A percentile compares a stretch with the other conserved stretches of the same genome.
Conservation (phyloP, 2,329 filamentous ascomycete species). For the Aureobasidium uvarum region DNA sequence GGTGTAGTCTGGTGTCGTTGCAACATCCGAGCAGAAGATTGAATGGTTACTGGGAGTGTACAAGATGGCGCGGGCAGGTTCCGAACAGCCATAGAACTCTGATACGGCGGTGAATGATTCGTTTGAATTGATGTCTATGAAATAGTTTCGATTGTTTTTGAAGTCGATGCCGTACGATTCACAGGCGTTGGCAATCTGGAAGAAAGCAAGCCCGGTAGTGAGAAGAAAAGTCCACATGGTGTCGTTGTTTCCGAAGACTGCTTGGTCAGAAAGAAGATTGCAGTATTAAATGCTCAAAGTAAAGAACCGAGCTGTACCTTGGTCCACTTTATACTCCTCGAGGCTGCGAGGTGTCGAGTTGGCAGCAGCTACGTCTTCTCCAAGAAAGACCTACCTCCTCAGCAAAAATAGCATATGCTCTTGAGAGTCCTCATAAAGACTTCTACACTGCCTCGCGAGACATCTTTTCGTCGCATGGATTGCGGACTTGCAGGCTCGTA, state of each 20-base stretch:
- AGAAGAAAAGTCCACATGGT: conserved; percentile 3
- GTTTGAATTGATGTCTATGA: conserved; percentile 45
- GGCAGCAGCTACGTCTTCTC: background rate
- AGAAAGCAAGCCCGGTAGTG: background rate
- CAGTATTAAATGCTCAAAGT: background rate
- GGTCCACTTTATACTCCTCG: background rate
- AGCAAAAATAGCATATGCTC: conserved; percentile 7
- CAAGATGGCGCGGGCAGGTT: conserved; percentile 44
- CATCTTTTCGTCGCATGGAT: background rate
- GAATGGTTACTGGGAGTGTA: conserved; percentile 44
- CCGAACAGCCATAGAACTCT: conserved; percentile 46
- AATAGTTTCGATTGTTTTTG: conserved; percentile 45
- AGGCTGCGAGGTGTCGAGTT: background rate
- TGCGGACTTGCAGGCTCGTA: background rate
- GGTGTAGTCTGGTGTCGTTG: conserved; percentile 42
- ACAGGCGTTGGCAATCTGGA: conserved; percentile 28
- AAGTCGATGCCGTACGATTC: conserved; percentile 42
- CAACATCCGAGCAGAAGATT: conserved; percentile 43
- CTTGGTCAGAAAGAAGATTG: background rate
- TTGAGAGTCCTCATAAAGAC: background rate
- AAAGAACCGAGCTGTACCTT: background rate
- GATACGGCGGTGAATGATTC: conserved; percentile 47
- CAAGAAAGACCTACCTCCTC: background rate
- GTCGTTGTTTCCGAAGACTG: background rate
- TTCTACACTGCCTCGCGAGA: conserved; percentile 17